These are phyloP conservation scores for Colletotrichum godetiae DNA, from an alignment of 2,329 filamentous ascomycete species.

Conservation along the genomic window DNA sequence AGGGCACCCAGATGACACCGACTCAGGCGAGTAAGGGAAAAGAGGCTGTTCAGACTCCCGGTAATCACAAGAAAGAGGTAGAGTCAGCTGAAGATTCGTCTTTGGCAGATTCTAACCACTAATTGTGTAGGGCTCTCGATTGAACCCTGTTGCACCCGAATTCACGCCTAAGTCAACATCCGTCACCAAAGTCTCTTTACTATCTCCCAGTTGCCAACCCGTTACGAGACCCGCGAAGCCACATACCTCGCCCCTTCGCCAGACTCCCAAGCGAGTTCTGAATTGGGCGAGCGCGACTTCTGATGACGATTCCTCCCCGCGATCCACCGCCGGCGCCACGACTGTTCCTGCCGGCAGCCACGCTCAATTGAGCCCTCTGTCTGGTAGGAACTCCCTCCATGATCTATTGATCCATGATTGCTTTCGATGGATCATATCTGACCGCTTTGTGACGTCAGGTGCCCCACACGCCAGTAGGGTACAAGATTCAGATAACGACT, in stretches of 20 bases:
- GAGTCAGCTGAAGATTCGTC: slow-evolving; percentile 44
- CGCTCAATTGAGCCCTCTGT: background rate
- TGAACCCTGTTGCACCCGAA: slow-evolving; percentile 66
- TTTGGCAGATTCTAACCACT: slow-evolving; percentile 54
- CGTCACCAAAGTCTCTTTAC: slow-evolving; percentile 16
- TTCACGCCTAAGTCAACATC: slow-evolving; percentile 60
- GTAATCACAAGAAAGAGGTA: slow-evolving; percentile 61
- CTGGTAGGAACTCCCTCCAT: background rate
- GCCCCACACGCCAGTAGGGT: background rate
- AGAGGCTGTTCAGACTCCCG: slow-evolving; percentile 45
- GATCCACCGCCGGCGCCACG: background rate
- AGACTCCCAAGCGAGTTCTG: background rate
- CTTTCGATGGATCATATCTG: background rate
- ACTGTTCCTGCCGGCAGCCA: background rate
- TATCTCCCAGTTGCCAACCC: slow-evolving; percentile 28
- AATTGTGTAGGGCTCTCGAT: slow-evolving; percentile 58
- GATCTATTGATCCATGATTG: too few relatives aligned
- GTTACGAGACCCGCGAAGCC: slow-evolving; percentile 27
- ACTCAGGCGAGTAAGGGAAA: slow-evolving; percentile 38
- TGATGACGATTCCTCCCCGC: background rate
- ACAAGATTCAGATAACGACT: slow-evolving; percentile 15
- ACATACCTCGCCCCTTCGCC: background rate
- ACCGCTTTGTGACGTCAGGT: background rate
- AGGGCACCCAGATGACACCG: slow-evolving; percentile 38
- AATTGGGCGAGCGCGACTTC: slow-evolving; percentile 29